Evolutionary conservation across 495 filamentous ascomycete species (phyloP).

Genomic region (Aspergillus coremiiformis): DNA sequence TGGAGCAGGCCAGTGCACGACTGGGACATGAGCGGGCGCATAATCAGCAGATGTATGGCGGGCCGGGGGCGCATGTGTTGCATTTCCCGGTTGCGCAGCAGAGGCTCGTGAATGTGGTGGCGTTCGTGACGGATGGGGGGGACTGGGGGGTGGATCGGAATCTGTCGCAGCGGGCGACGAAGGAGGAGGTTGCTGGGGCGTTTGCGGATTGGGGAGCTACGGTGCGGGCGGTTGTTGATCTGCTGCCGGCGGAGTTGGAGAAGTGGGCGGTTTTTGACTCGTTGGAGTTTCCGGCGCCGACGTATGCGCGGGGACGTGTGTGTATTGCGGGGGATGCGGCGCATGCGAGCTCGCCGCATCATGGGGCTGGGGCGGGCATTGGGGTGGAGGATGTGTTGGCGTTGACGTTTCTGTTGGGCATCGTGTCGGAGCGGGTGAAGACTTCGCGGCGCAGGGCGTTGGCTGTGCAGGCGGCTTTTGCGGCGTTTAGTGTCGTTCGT

Average conservation of each 20-base stretch:
- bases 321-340: constrained; percentile 46
- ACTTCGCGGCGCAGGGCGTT: background rate
- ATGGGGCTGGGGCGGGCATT: constrained; percentile 49
- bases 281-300: constrained; percentile 32
- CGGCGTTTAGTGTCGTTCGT: constrained; percentile 13
- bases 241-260: constrained; percentile 40
- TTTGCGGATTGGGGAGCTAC: constrained; percentile 34
- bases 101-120: constrained; percentile 41
- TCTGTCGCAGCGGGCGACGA: constrained; percentile 16
- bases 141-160: constrained; percentile 28
- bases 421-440: background rate
- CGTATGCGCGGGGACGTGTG: constrained; percentile 32
- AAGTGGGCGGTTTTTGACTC: constrained; percentile 53
- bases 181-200: constrained; percentile 17
- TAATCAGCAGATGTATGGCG: constrained; percentile 39
- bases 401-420: constrained; percentile 27
- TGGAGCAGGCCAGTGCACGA: constrained; percentile 30
- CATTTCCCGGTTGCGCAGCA: constrained; percentile 36
- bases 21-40: constrained; percentile 34
- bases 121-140: constrained; percentile 31
- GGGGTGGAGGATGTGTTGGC: constrained; percentile 49
- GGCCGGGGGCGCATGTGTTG: constrained; percentile 37
- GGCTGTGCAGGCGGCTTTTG: constrained; percentile 13
- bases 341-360: constrained; percentile 36
- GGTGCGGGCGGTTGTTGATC: constrained; percentile 29